phyloP scores from a whole-genome alignment of 1,284 basidiomycete species.

The Ceratobasidium sp. region DNA sequence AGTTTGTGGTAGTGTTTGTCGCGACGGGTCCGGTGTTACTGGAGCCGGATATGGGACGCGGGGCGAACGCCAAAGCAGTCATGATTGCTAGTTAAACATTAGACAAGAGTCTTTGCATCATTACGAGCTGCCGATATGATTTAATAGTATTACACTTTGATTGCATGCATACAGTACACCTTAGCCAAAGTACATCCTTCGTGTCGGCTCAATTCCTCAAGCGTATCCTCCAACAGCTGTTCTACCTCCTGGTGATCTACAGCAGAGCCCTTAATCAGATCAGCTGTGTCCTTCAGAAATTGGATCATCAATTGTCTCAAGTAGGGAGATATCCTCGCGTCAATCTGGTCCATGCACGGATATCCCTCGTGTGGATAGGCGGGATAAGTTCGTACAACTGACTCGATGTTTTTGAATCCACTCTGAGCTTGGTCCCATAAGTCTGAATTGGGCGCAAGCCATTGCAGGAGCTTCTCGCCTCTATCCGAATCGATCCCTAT shows the following conservation, averaged over 20 bases:
- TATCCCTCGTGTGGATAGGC: slow-evolving; percentile 2
- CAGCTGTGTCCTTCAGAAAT: background rate
- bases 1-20: too few relatives aligned
- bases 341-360: background rate
- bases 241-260: background rate
- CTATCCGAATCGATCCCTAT: slow-evolving; percentile 5
- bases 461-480: background rate
- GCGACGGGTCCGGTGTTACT: too few relatives aligned
- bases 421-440: background rate
- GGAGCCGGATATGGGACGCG: too few relatives aligned
- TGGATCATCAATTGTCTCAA: background rate
- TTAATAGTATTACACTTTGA: too few relatives aligned
- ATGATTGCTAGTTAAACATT: too few relatives aligned
- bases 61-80: too few relatives aligned
- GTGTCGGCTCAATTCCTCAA: slow-evolving; percentile 8
- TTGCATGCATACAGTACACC: slow-evolving; percentile 8
- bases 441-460: slow-evolving; percentile 6
- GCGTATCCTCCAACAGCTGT: background rate
- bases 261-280: background rate
- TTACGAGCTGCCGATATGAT: background rate
- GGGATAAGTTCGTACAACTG: background rate
- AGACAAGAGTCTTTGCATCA: background rate
- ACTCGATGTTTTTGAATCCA: background rate
- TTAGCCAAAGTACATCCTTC: slow-evolving; percentile 16
- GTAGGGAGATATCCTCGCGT: background rate